These are phyloP conservation scores for Beauveria varroae DNA, from an alignment of 2,329 filamentous ascomycete genomes.

Conservation along the genomic window DNA sequence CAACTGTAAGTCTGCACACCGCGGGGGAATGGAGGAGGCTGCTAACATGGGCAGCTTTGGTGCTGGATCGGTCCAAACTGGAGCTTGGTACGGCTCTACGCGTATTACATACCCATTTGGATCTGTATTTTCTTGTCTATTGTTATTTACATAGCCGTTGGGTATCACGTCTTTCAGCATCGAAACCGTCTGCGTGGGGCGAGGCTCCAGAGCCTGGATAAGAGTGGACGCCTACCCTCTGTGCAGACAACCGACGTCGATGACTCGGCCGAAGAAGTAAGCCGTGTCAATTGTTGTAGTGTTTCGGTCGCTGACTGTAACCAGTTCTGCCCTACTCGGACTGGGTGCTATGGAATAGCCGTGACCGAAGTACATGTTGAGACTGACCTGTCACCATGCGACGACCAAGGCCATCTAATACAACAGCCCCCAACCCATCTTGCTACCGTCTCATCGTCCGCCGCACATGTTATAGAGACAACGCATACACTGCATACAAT, in stretches of 20 bases:
- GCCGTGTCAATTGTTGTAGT: not conserved
- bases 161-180: conserved; percentile 51
- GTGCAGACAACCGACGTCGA: conserved; percentile 21
- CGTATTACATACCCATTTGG: conserved; percentile 56
- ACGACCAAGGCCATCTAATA: conserved; percentile 3
- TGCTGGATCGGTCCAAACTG: conserved; percentile 51
- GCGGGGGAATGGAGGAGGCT: not conserved
- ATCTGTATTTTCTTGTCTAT: conserved; percentile 47
- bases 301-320: not conserved
- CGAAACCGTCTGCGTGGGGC: conserved; percentile 48
- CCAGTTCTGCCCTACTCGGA: conserved; percentile 9
- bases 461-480: not conserved
- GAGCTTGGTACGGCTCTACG: conserved; percentile 49
- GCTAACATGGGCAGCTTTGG: conserved; percentile 41
- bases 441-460: not conserved
- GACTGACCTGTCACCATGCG: conserved; percentile 15
- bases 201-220: conserved; percentile 18
- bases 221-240: conserved; percentile 17
- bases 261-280: conserved; percentile 29
- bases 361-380: conserved; percentile 44
- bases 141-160: conserved; percentile 48
- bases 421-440: not conserved
- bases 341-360: conserved; percentile 37
- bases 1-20: conserved; percentile 38
- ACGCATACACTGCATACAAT: not conserved